Evolutionary conservation across 768 basidiomycete species (phyloP).

Genomic region (Rhizopogon salebrosus): DNA sequence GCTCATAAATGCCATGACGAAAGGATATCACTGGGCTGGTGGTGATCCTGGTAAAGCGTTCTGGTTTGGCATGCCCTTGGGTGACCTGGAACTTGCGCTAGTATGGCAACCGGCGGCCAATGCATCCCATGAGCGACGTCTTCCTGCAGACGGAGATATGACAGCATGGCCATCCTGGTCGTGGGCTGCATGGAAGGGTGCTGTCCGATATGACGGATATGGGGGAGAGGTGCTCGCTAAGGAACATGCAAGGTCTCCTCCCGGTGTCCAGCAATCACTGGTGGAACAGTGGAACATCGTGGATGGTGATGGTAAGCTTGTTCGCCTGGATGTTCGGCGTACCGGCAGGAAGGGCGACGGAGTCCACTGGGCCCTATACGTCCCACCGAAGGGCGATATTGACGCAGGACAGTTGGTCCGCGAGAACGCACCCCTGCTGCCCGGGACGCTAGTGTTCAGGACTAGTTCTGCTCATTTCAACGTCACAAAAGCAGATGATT

Average conservation of each 20-base stretch:
- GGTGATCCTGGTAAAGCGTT: neutral
- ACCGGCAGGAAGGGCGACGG: neutral
- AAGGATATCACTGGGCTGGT: neutral
- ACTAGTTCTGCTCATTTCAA: conserved; percentile 12
- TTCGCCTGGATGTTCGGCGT: conserved; percentile 10
- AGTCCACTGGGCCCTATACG: neutral
- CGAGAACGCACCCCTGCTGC: neutral
- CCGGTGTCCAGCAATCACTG: conserved; percentile 10
- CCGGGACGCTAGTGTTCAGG: conserved; percentile 17
- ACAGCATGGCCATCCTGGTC: conserved; percentile 18
- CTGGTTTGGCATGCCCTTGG: neutral
- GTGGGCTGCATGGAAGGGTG: conserved; percentile 20
- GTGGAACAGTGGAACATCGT: conserved; percentile 13
- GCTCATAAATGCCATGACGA: neutral
- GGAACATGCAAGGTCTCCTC: neutral
- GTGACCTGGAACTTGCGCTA: conserved; percentile 10
- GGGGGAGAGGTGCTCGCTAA: too few species aligned
- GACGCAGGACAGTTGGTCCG: neutral
- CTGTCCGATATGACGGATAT: conserved; percentile 2
- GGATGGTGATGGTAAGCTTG: conserved; percentile 2
- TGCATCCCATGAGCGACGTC: conserved; percentile 2
- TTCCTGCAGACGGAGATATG: neutral
- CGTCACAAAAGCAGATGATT: conserved; percentile 2
- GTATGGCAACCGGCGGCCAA: conserved; percentile 12
- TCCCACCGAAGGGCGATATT: neutral